Evolutionary conservation across 2,329 filamentous ascomycete genomes (phyloP).

Genomic region (Diaporthe velutina): DNA sequence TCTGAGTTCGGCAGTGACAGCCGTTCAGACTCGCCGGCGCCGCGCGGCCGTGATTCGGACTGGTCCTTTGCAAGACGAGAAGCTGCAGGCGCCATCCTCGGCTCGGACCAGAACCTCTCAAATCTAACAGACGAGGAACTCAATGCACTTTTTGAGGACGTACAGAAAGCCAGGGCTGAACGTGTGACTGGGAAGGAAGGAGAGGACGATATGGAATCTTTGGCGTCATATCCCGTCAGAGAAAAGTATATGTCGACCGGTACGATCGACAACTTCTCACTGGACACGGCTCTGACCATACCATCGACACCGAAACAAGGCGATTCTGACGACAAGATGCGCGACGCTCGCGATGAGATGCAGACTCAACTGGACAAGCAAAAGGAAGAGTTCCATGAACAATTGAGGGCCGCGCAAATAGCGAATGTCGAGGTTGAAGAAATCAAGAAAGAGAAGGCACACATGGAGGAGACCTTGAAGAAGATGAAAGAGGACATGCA

Average conservation of each 20-base stretch:
- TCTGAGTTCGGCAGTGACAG: conserved; percentile 85
- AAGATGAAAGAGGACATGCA: conserved; percentile 91
- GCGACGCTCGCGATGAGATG: conserved; percentile 83
- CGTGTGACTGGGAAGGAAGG: conserved; percentile 80
- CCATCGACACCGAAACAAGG: conserved; percentile 88
- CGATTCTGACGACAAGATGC: conserved; percentile 81
- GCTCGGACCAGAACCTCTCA: conserved; percentile 90
- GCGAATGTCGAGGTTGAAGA: conserved; percentile 85
- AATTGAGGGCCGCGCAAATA: conserved; percentile 80
- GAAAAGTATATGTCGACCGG: conserved; percentile 97
- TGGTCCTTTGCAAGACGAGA: conserved; percentile 95
- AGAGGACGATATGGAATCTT: conserved; percentile 91
- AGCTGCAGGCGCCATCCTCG: conserved; percentile 90
- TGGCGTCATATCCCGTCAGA: conserved; percentile 86
- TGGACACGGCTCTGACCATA: conserved; percentile 94
- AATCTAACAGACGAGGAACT: conserved; percentile 94
- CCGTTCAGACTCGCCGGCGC: conserved; percentile 83
- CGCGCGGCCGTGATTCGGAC: conserved; percentile 84
- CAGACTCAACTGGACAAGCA: conserved; percentile 85
- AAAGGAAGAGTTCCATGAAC: conserved; percentile 84
- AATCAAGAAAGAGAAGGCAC: conserved; percentile 83
- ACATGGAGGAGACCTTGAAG: conserved; percentile 86
- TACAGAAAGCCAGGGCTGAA: conserved; percentile 87
- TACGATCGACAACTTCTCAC: conserved; percentile 94
- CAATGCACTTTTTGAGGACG: conserved; percentile 92